These are phyloP conservation scores for Gnetum montanum DNA, from an alignment of 75 land plant species.

Conservation along the genomic window DNA sequence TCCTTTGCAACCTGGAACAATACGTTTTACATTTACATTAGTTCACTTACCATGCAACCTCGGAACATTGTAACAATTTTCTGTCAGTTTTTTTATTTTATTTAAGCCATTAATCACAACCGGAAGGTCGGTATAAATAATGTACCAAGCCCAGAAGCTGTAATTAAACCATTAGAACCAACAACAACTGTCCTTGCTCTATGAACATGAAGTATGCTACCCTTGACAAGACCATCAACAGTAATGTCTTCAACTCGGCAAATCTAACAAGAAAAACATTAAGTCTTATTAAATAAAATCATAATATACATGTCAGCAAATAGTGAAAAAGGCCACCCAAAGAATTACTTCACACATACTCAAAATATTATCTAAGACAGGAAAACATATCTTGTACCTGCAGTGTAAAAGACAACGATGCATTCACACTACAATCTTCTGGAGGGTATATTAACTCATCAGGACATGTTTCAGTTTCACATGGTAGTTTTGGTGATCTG, in stretches of 20 bases:
- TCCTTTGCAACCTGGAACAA: conserved; percentile 75
- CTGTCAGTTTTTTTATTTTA: neutral
- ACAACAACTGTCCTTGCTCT: conserved; percentile 73
- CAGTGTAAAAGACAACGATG: conserved; percentile 78
- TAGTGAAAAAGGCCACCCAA: neutral
- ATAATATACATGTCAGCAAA: neutral
- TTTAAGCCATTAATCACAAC: too few species aligned
- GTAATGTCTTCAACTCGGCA: conserved; percentile 93
- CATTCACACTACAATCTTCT: conserved; percentile 92
- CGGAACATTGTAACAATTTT: neutral
- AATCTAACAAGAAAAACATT: conserved; percentile 43
- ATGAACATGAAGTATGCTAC: conserved; percentile 89
- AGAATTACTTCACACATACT: neutral
- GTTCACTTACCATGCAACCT: neutral
- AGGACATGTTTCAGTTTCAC: conserved; percentile 76
- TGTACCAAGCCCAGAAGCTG: conserved; percentile 84
- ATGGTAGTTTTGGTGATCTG: conserved; percentile 48
- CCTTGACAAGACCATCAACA: conserved; percentile 62
- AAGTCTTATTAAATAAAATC: conserved; percentile 1
- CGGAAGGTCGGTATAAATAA: too few species aligned
- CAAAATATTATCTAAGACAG: neutral
- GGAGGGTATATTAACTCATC: conserved; percentile 72
- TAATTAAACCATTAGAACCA: conserved; percentile 43
- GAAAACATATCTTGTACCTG: conserved; percentile 40
- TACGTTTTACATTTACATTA: conserved; percentile 6